These are phyloP conservation scores for Orbilia javanica DNA, from an alignment of 2,329 filamentous ascomycete genomes.

Conservation along the genomic window DNA sequence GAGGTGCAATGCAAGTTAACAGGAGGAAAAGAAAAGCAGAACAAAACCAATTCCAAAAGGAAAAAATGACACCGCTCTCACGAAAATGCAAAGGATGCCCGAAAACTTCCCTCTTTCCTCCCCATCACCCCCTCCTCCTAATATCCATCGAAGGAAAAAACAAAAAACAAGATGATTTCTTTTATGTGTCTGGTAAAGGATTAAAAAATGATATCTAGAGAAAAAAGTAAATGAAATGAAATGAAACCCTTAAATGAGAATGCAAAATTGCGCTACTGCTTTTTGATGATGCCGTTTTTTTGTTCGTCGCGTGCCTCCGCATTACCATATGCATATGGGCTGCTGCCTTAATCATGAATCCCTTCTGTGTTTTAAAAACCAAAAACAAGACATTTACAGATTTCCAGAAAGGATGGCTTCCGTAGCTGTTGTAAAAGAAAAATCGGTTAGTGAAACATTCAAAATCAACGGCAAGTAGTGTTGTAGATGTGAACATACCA, in stretches of 20 bases:
- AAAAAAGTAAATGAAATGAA: too few species aligned
- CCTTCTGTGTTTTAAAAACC: background rate
- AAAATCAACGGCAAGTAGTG: background rate
- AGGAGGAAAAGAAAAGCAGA: too few species aligned
- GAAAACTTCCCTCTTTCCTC: background rate
- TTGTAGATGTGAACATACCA: constrained; percentile 72
- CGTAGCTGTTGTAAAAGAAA: constrained; percentile 71
- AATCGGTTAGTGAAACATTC: constrained; percentile 63
- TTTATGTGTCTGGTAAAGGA: background rate
- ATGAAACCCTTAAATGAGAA: background rate
- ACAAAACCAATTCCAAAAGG: too few species aligned
- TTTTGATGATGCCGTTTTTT: too few species aligned
- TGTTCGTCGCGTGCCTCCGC: background rate
- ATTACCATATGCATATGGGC: background rate
- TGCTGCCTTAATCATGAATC: constrained; percentile 13
- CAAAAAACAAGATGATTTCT: background rate
- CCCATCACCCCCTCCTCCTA: background rate
- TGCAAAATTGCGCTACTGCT: constrained; percentile 1
- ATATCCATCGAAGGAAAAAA: too few species aligned
- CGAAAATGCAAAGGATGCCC: background rate
- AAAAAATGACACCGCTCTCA: background rate
- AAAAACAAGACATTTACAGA: constrained; percentile 68
- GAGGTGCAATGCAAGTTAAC: background rate
- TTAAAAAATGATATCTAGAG: background rate
- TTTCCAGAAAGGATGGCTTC: constrained; percentile 83